Evolutionary conservation across 2,329 filamentous ascomycete species (phyloP).

Genomic region (Neofusicoccum umdonicola): DNA sequence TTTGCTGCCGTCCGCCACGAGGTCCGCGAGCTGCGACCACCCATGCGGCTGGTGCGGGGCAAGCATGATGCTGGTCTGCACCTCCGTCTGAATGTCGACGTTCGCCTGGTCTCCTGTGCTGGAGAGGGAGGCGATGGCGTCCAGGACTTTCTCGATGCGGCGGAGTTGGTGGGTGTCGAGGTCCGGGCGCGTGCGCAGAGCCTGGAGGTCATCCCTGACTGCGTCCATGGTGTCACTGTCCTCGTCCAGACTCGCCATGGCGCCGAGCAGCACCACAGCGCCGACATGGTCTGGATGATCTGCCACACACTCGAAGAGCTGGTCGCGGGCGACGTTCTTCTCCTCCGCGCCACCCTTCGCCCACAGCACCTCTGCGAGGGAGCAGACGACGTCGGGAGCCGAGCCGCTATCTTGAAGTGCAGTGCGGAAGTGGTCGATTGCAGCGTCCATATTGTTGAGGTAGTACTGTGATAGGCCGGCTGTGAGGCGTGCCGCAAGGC

Average conservation of each 20-base stretch:
- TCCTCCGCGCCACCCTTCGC: slow-evolving; percentile 76
- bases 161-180: slow-evolving; percentile 63
- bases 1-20: background rate
- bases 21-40: slow-evolving; percentile 71
- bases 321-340: slow-evolving; percentile 70
- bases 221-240: slow-evolving; percentile 78
- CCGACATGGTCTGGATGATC: slow-evolving; percentile 71
- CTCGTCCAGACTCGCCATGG: slow-evolving; percentile 76
- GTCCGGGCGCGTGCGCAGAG: slow-evolving; percentile 65
- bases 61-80: slow-evolving; percentile 76
- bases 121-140: slow-evolving; percentile 61
- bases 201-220: slow-evolving; percentile 73
- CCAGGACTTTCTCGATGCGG: slow-evolving; percentile 70
- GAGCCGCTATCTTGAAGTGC: slow-evolving; percentile 74
- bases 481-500: slow-evolving; percentile 82
- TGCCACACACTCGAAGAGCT: slow-evolving; percentile 79
- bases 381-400: slow-evolving; percentile 79
- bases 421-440: slow-evolving; percentile 75
- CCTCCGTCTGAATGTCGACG: slow-evolving; percentile 57
- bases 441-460: slow-evolving; percentile 60
- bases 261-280: slow-evolving; percentile 76
- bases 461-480: slow-evolving; percentile 82
- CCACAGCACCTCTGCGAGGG: slow-evolving; percentile 91
- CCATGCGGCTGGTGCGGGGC: slow-evolving; percentile 75
- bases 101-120: background rate